Base-by-base conservation (phyloP, 2,329 filamentous ascomycete genomes). In the Septoria linicola region DNA sequence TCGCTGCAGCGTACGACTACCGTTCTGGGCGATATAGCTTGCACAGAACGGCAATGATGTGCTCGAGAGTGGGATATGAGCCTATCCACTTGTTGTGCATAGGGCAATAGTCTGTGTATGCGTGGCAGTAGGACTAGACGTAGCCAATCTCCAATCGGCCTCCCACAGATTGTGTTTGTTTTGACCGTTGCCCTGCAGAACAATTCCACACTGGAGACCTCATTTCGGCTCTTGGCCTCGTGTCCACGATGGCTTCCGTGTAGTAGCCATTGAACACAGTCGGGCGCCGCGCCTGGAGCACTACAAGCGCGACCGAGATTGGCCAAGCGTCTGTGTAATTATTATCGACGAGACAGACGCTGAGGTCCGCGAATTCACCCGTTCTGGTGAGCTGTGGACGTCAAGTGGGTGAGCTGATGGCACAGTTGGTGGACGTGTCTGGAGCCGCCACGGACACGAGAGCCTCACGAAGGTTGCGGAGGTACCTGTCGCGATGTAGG, bases 181-280 rank as follows among this genome's bases (percentile, higher is more conserved):
- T 41, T 49, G 51, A 43, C 27, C 20, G 43, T 49, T 53, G 51
- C 45, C 51, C 40, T 44, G 51, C 45, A 43, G 41, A 32, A 35
- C 44, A 41, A 48, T 43, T 43, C 39, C 44, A 44, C 35, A 36
- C 40, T 49, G 44, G 50, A 35, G 39, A 31, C 17, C 40, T 59
- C 54, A 59, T 54, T 54, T 59, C 54, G 51, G 51, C 42, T 44
- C 51, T 59, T 52, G 54, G 54, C 54, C 43, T 53, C 54, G 51
- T 57, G 56, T 51, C 50, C 49, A 48, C 50, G 43, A 45, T 40
- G 46, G 51, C 51, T 47, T 43, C 47, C 46, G 40, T 39, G 45
- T 37, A 32, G 47, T 20, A 36, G 45, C 50, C 27, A 30, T 44
- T 30, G 35, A 37, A 40, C 27, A 20, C 30, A 36, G 41, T 49